These are phyloP conservation scores for Oxytropis ochrocephala DNA, from an alignment of 306 rosid genomes.

Conservation along the genomic window DNA sequence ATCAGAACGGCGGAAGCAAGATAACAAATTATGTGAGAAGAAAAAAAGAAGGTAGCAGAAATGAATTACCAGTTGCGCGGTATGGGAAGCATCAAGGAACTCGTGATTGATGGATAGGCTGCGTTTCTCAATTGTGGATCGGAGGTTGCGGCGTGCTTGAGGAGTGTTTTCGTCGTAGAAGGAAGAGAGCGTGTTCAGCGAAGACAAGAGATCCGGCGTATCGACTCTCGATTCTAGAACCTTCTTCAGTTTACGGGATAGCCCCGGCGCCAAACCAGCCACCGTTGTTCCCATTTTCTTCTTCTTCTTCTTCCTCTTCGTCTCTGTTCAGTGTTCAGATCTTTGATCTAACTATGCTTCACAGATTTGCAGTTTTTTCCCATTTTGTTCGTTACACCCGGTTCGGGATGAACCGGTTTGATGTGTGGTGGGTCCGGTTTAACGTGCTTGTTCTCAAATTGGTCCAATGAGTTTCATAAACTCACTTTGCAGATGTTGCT, in stretches of 20 bases:
- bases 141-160: conserved; percentile 90
- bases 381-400: conserved; percentile 11
- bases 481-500: too few species aligned
- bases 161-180: conserved; percentile 79
- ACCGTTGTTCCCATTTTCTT: conserved; percentile 51
- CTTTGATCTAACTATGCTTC: conserved; percentile 11
- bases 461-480: too few species aligned
- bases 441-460: neutral
- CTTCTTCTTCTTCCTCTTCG: conserved; percentile 17
- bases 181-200: conserved; percentile 76
- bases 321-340: conserved; percentile 30
- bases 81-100: conserved; percentile 64
- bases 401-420: conserved; percentile 11
- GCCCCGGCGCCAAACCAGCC: conserved; percentile 79
- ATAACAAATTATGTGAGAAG: neutral
- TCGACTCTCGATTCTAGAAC: conserved; percentile 82
- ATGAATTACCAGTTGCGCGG: conserved; percentile 47
- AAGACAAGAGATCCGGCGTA: conserved; percentile 72
- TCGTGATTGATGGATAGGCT: conserved; percentile 70
- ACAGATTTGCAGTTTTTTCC: neutral
- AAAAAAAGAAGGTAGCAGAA: neutral
- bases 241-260: conserved; percentile 95
- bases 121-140: conserved; percentile 85
- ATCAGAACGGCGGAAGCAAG: conserved; percentile 13
- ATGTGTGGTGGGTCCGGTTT: neutral